Base-by-base conservation (phyloP, 768 basidiomycete species). In the Pleurotus salmoneostramineus region DNA sequence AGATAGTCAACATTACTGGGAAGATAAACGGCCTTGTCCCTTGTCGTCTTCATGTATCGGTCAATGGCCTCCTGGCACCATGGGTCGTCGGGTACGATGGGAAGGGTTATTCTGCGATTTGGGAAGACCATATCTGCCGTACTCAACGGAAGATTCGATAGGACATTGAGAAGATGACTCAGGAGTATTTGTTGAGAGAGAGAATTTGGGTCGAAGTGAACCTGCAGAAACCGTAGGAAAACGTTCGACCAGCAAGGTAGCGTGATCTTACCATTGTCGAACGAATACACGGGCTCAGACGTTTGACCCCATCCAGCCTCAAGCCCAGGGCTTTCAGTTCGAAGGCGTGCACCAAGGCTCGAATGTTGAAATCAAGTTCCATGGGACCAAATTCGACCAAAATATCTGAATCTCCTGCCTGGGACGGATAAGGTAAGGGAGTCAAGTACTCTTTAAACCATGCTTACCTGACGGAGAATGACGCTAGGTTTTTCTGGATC, bases 1-100 rank as follows among this genome's bases (percentile, higher is more conserved):
- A 89, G 75, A 62, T 88, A 88, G 40, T 85, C 82, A 36, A 88
- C 70, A 61, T 90, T 89, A 65, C 81, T 84, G 0, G 87, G 88
- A 0, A 90, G 70, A 66, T 89, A 90, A 1, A 82, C 83, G 0
- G 87, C 86, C 50, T 77, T 77, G 48, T 78, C 74, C 7, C 88
- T 72, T 0, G 73, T 80, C 0, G 80, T 77, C 5, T 67, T 69
- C 79, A 81, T 84, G 65, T 90, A 87, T 17, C 80, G 74, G 45
- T 77, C 66, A 31, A 87, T 70, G 3, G 85, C 84, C 8, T 82
- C 82, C 6, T 72, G 72, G 58, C 66, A 79, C 79, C 84, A 83
- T 4, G 72, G 73, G 63, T 89, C 87, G 60, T 88, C 78, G 32
- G 87, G 74, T 1, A 79, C 80, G 32, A 89, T 80, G 0, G 88